These are phyloP conservation scores for Scheffersomyces lignosus DNA, from an alignment of 805 yeast species.

Conservation along the genomic window DNA sequence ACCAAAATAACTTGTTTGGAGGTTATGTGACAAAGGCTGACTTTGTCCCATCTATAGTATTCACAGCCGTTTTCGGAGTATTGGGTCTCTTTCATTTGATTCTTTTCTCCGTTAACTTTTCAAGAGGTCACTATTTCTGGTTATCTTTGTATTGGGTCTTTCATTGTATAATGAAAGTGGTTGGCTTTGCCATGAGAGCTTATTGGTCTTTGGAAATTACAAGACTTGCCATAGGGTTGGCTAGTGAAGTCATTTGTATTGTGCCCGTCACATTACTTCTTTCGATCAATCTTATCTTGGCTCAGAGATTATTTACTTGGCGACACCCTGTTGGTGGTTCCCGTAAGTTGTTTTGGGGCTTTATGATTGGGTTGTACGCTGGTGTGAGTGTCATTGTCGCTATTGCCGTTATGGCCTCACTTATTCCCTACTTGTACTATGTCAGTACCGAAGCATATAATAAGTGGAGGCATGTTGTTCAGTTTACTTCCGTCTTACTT, in stretches of 20 bases:
- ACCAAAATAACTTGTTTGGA: constrained; percentile 13
- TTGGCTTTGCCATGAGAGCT: constrained; percentile 12
- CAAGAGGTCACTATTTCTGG: constrained; percentile 16
- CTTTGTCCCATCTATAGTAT: constrained; percentile 12
- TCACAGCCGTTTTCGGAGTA: constrained; percentile 8
- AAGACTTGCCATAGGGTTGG: constrained; percentile 9
- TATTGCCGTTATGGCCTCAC: constrained; percentile 11
- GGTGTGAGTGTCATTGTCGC: constrained; percentile 8
- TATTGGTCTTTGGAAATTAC: constrained; percentile 9
- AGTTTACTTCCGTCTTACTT: constrained; percentile 10
- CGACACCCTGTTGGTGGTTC: constrained; percentile 22
- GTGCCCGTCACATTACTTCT: constrained; percentile 13
- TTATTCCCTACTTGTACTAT: constrained; percentile 11
- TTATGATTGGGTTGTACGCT: constrained; percentile 12
- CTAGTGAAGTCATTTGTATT: constrained; percentile 12
- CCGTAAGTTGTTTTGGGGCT: constrained; percentile 13
- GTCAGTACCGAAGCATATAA: constrained; percentile 3
- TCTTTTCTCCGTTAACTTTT: constrained; percentile 10
- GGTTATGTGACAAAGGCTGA: constrained; percentile 11
- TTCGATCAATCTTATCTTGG: constrained; percentile 15
- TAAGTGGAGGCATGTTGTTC: constrained; percentile 9
- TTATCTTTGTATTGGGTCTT: constrained; percentile 10
- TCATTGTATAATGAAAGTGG: constrained; percentile 9
- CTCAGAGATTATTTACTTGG: constrained; percentile 19
- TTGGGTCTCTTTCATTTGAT: constrained; percentile 7